These are phyloP conservation scores for Rhododendron molle DNA, from an alignment of 148 eudicot genomes.

Conservation along the genomic window DNA sequence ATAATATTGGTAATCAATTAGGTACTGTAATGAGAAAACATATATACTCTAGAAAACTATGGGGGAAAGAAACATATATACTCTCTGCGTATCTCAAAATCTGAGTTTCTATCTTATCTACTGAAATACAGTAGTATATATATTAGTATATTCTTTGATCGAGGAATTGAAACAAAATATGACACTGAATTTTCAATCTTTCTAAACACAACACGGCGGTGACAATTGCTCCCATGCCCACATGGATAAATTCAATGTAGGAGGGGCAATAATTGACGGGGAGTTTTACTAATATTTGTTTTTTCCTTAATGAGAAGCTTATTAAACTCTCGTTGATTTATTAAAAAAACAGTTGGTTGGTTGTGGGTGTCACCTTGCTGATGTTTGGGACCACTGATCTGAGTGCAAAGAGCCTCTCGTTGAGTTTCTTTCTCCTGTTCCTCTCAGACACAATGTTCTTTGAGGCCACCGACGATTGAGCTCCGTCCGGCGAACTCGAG, in stretches of 20 bases:
- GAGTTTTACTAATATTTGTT: not conserved
- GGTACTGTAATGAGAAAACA: too few relatives aligned
- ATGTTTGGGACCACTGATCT: slow-evolving; percentile 86
- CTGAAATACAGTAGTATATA: too few relatives aligned
- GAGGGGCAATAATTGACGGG: not conserved
- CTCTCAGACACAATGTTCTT: slow-evolving; percentile 82
- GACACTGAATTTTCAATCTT: not conserved
- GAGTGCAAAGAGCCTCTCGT: slow-evolving; percentile 79
- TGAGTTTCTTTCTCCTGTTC: slow-evolving; percentile 73
- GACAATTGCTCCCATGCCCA: too few relatives aligned
- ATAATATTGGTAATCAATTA: too few relatives aligned
- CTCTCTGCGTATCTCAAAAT: not conserved
- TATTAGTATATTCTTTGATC: too few relatives aligned
- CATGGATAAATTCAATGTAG: too few relatives aligned
- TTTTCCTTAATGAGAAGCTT: not conserved
- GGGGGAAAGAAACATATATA: not conserved
- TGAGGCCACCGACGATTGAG: slow-evolving; percentile 38
- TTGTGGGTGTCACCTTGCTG: slow-evolving; percentile 50
- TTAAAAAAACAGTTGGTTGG: not conserved
- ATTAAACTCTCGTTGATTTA: too few relatives aligned
- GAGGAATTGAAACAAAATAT: not conserved
- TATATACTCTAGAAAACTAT: too few relatives aligned
- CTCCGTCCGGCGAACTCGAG: slow-evolving; percentile 85
- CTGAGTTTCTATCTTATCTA: not conserved
- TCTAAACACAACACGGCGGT: not conserved